Percentiles rank a stretch among this genome's conserved stretches.
These are phyloP conservation scores for Candida xyloterini DNA, from an alignment of 805 yeast species.

Conservation along the genomic window DNA sequence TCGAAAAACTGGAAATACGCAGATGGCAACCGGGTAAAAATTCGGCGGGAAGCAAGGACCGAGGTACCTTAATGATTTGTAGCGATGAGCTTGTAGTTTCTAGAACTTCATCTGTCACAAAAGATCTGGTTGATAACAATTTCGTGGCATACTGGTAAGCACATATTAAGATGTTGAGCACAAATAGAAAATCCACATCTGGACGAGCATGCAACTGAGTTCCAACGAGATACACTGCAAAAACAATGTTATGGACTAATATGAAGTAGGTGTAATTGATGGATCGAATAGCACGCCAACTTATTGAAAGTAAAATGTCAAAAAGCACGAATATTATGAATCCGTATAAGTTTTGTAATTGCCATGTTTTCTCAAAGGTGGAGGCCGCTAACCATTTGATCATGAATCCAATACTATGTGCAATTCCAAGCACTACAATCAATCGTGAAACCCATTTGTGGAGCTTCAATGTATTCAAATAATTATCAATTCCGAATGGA, in stretches of 20 bases:
- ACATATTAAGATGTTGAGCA: conserved; percentile 32
- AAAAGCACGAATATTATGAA: conserved; percentile 39
- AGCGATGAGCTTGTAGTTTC: conserved; percentile 24
- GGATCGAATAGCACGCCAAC: conserved; percentile 49
- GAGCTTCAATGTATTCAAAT: conserved; percentile 51
- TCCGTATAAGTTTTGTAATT: conserved; percentile 50
- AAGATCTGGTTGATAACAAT: conserved; percentile 21
- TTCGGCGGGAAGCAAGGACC: conserved; percentile 19
- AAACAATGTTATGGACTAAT: conserved; percentile 50
- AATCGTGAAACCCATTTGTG: conserved; percentile 74
- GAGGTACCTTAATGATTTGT: conserved; percentile 22
- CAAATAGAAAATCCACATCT: conserved; percentile 43
- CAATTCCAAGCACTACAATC: conserved; percentile 40
- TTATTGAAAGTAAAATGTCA: conserved; percentile 39
- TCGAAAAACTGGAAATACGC: conserved; percentile 39
- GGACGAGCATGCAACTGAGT: conserved; percentile 70
- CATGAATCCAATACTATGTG: conserved; percentile 55
- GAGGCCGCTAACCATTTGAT: conserved; percentile 43
- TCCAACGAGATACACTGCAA: conserved; percentile 42
- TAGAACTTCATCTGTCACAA: conserved; percentile 21
- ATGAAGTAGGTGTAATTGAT: conserved; percentile 53
- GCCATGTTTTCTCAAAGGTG: conserved; percentile 37
- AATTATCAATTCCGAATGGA: conserved; percentile 44
- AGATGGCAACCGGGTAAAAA: conserved; percentile 57
- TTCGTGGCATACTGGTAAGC: conserved; percentile 38